Conservation (phyloP, 106 monocot genomes). For the Xerophyta viscosa region DNA sequence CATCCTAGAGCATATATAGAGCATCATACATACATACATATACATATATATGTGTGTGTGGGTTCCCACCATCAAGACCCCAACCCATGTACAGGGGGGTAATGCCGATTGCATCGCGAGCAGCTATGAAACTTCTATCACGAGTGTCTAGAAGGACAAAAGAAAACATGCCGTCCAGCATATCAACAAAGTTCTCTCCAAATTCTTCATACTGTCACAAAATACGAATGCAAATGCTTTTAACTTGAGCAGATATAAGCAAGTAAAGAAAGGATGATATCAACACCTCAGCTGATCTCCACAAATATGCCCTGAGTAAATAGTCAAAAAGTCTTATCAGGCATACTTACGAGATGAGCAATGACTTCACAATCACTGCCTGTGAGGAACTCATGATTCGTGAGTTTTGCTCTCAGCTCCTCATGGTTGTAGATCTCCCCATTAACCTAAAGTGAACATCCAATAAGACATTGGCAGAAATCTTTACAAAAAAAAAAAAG, state of each 20-base stretch:
- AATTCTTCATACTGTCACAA: conserved; percentile 33
- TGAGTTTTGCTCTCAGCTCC: conserved; percentile 18
- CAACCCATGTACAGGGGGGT: conserved; percentile 61
- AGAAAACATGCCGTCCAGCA: conserved; percentile 47
- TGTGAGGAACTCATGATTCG: conserved; percentile 26
- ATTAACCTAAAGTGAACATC: conserved; percentile 39
- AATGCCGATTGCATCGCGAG: conserved; percentile 55
- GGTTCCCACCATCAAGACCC: conserved; percentile 51
- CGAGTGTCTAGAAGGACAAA: conserved; percentile 53
- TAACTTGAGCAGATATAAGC: too few species aligned
- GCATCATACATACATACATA: too few species aligned
- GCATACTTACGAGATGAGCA: conserved; percentile 33
- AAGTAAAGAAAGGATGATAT: too few species aligned
- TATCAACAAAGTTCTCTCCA: conserved; percentile 37
- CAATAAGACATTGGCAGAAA: too few species aligned
- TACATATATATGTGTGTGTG: too few species aligned
- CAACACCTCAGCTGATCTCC: too few species aligned
- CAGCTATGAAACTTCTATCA: conserved; percentile 38
- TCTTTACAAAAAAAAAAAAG: too few species aligned
- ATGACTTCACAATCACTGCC: conserved; percentile 48
- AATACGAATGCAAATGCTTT: neutral
- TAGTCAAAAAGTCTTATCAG: too few species aligned
- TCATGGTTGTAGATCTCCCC: conserved; percentile 58
- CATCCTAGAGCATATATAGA: too few species aligned
- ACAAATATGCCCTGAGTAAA: too few species aligned